Evolutionary conservation across 225 moss, liverwort and hornwort genomes (phyloP).

Genomic region (Takakia lepidozioides): DNA sequence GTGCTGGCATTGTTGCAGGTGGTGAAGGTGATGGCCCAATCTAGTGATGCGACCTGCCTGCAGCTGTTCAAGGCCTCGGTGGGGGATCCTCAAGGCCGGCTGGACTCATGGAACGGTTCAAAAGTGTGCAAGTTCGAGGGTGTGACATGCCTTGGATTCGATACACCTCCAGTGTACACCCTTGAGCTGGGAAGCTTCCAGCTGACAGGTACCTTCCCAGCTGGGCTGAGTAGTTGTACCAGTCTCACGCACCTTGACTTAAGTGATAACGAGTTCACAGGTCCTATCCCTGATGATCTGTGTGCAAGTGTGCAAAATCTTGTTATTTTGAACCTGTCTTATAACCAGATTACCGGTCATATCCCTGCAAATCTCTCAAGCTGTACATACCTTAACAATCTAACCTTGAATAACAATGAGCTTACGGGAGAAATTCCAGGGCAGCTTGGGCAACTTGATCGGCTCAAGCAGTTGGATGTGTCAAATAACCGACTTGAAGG

Average conservation of each 20-base stretch:
- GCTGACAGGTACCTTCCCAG: slow-evolving; percentile 26
- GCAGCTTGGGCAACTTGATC: slow-evolving; percentile 12
- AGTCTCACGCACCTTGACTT: slow-evolving; percentile 18
- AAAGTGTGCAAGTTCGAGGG: slow-evolving; percentile 25
- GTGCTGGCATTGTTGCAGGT: too few species aligned
- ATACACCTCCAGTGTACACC: slow-evolving; percentile 12
- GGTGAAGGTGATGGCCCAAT: too few species aligned
- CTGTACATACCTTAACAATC: slow-evolving; percentile 27
- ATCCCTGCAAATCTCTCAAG: slow-evolving; percentile 16
- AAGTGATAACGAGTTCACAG: slow-evolving; percentile 26
- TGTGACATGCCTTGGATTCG: slow-evolving; percentile 17
- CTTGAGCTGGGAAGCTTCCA: slow-evolving; percentile 7
- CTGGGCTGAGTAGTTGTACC: slow-evolving; percentile 13
- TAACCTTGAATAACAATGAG: slow-evolving; percentile 21
- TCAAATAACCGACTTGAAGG: slow-evolving; percentile 31
- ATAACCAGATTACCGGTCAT: slow-evolving; percentile 17
- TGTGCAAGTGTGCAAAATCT: slow-evolving; percentile 22
- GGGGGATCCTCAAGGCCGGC: slow-evolving; percentile 10
- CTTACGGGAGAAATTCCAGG: slow-evolving; percentile 26
- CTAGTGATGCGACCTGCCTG: slow-evolving; percentile 31
- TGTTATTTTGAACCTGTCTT: slow-evolving; percentile 15
- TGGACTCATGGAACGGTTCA: slow-evolving; percentile 14
- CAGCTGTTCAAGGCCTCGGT: slow-evolving; percentile 22
- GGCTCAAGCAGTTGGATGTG: slow-evolving; percentile 17
- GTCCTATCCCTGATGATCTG: slow-evolving; percentile 20